Evolutionary conservation across 306 rosid species (phyloP), one percentile per base, ranked within the genome.

Genomic region (Arachis hypogaea): DNA sequence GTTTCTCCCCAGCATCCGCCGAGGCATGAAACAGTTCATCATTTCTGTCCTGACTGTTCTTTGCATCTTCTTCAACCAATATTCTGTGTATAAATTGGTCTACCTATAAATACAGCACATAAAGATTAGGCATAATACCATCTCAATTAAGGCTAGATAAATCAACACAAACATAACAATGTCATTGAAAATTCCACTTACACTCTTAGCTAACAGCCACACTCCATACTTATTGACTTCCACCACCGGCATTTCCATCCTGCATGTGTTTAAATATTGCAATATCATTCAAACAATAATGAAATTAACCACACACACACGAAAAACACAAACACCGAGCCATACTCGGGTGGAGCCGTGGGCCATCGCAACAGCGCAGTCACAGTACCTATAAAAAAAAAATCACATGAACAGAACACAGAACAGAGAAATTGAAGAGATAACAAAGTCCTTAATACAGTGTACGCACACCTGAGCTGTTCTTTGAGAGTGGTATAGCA

Each of bases 301-400:
- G 68, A 74, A 74, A 56, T 7, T 16, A 74, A 66, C 76, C 46
- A 56, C 28, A 11, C 28, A 4, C 9, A 76, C 63, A 51, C 40
- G 51, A n/a, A 18, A 70, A 51, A 44, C 5, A 14, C 7, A 9
- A 52, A 52, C 58, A 44, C 5, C 47, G 7, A 79, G 76, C 61
- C 66, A 83, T 82, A 93, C 97, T 93, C 96, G 43, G 96, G 82
- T 9, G 98, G 97, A 81, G 98, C 96, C 1, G 97, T 91, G 29
- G 98, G 98, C 98, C 98, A 93, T 72, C 92, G 85, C 72, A 93
- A 80, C 72, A 91, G 79, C 47, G 98, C 96, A 76, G 96, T 93
- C 68, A 88, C 78, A 82, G 80, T 61, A 82, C 96, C 97, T 93
- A 30, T 28, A 61, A 69, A 80, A 73, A 69, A 2, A 61, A 77